These are phyloP conservation scores for Syzygium oleosum DNA, from an alignment of 345 rosid genomes.

Conservation along the genomic window DNA sequence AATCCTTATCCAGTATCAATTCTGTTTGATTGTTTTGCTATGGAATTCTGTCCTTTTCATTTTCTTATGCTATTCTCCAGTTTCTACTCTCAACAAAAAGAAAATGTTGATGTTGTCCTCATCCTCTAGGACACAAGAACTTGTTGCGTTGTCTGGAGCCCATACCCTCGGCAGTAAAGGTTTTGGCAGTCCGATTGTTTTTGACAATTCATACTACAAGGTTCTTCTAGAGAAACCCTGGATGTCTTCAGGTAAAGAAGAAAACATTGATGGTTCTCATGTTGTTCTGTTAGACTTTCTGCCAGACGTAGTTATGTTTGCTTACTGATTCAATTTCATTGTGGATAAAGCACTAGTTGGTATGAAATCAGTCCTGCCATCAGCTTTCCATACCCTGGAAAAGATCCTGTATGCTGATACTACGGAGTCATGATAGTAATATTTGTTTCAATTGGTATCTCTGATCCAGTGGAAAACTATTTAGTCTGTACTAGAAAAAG, in stretches of 20 bases:
- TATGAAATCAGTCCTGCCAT: neutral
- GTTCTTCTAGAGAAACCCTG: slow-evolving; percentile 86
- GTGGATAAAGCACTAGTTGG: neutral
- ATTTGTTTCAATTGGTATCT: neutral
- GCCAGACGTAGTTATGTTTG: neutral
- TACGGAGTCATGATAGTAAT: neutral
- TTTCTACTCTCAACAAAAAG: neutral
- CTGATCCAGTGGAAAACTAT: neutral
- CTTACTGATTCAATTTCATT: neutral
- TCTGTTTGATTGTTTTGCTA: neutral
- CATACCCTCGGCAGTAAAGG: slow-evolving; percentile 91
- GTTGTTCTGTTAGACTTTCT: neutral
- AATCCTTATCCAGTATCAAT: neutral
- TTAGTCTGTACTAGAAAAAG: neutral
- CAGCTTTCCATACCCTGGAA: neutral
- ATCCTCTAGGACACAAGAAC: slow-evolving; percentile 51
- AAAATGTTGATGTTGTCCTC: neutral
- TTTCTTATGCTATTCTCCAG: neutral
- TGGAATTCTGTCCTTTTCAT: neutral
- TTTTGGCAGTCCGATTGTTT: slow-evolving; percentile 61
- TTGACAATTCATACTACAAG: slow-evolving; percentile 81
- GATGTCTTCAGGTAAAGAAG: slow-evolving; percentile 50
- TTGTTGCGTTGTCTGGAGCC: slow-evolving; percentile 84
- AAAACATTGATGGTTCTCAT: neutral
- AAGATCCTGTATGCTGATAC: neutral